phyloP scores from a whole-genome alignment of 345 rosid species.

The Ceriops zippeliana region DNA sequence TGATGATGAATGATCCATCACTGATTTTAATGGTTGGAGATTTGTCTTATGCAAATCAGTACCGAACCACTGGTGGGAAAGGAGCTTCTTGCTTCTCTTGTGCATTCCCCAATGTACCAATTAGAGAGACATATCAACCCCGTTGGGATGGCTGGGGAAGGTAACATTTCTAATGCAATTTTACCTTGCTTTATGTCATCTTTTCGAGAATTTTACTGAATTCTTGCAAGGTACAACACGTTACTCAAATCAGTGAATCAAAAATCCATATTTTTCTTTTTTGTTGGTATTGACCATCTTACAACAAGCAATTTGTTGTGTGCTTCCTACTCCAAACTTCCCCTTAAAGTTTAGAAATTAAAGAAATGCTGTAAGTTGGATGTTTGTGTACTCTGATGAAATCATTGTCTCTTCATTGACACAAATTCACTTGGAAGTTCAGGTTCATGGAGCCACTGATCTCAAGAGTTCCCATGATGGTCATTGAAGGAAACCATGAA shows the following conservation, averaged over 20 bases:
- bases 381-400: background rate
- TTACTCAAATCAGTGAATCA: too few species aligned
- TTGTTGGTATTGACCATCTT: too few species aligned
- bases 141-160: conserved; percentile 98
- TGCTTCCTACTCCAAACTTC: too few species aligned
- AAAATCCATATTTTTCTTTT: too few species aligned
- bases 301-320: too few species aligned
- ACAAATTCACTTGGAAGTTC: conserved; percentile 11
- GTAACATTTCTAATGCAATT: conserved; percentile 28
- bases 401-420: conserved; percentile 2
- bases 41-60: conserved; percentile 76
- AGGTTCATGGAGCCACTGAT: conserved; percentile 86
- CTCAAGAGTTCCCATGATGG: conserved; percentile 85
- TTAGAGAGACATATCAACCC: conserved; percentile 84
- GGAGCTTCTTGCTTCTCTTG: conserved; percentile 71
- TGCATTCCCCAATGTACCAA: conserved; percentile 67
- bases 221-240: too few species aligned
- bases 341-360: too few species aligned
- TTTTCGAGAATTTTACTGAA: too few species aligned
- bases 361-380: too few species aligned
- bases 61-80: conserved; percentile 69
- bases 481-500: conserved; percentile 83
- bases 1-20: conserved; percentile 59
- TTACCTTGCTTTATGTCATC: background rate
- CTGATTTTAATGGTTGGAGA: conserved; percentile 76